Evolutionary conservation across 805 yeast genomes (phyloP), one percentile per base, ranked within the genome.

Genomic region (Monosporozyma servazzii): DNA sequence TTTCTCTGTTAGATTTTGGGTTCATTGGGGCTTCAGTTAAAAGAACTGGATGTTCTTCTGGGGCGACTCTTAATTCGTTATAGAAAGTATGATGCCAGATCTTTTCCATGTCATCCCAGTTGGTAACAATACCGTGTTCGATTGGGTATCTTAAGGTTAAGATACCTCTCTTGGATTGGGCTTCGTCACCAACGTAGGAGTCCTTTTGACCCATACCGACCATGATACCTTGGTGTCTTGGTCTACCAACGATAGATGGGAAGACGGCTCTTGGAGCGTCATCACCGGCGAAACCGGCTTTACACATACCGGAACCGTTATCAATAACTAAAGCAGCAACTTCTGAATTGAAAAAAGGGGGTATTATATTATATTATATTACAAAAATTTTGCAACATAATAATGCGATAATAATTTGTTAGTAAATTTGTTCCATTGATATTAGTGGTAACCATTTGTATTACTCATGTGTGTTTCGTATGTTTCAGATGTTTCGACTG

Each of bases 201-300:
- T 93, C 99, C 81, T 93, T 93, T 81, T 93, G 98, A 74, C 97
- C 97, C 96, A 93, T 89, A 76, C 99, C 99, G 67, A 91, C 98
- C 97, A 90, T 90, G 81, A 89, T 90, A 84, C 98, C 98, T 77
- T 93, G 98, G 76, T 93, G 99, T 84, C 96, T 90, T 80, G 99
- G 98, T 80, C 99, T 93, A 79, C 99, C 99, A 61, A 91, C 99
- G 71, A 93, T 91, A 58, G 98, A 93, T 71, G 99, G 99, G 91
- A 93, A 93, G 66, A 93, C 99, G 69, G 99, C 98, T 76, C 97
- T 87, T 73, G 99, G 99, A 61, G 98, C 98, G 80, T 93, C 99
- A 73, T 93, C 98, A 81, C 99, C 99, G 83, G 99, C 98, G 74
- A 90, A 93, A 78, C 99, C 99, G 91, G 99, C 99, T 76, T 93